These are phyloP conservation scores for Cryptococcus sp. DNA, from an alignment of 1,284 basidiomycete genomes.

Conservation along the genomic window DNA sequence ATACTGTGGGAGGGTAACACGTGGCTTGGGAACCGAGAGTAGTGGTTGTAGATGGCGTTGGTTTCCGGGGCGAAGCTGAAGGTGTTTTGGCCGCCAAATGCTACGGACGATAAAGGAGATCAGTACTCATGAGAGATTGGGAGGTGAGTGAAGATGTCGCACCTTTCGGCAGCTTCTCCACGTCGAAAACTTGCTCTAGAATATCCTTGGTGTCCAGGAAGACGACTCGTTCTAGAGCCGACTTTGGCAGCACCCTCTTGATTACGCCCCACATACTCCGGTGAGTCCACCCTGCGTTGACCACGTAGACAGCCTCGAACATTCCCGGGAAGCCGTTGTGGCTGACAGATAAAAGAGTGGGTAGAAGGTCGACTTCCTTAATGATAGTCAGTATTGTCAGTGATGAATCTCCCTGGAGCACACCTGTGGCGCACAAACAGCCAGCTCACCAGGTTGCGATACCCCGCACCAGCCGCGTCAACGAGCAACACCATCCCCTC, in stretches of 20 bases:
- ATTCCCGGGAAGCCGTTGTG: conserved; percentile 49
- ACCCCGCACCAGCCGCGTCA: conserved; percentile 45
- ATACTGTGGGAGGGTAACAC: conserved; percentile 5
- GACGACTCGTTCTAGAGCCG: conserved; percentile 52
- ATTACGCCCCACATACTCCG: conserved; percentile 53
- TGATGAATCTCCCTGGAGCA: not conserved
- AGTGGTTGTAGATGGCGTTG: conserved; percentile 32
- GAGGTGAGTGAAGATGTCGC: conserved; percentile 3
- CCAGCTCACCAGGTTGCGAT: conserved; percentile 46
- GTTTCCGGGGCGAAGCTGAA: conserved; percentile 17
- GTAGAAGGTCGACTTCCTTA: conserved; percentile 49
- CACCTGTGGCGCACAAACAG: too few relatives aligned
- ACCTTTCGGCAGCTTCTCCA: conserved; percentile 35
- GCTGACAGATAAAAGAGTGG: conserved; percentile 41
- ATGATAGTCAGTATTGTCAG: not conserved
- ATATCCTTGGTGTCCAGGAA: conserved; percentile 42
- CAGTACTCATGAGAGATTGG: not conserved
- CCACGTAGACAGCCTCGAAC: conserved; percentile 49
- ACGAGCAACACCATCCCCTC: conserved; percentile 43
- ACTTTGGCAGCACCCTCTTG: conserved; percentile 51
- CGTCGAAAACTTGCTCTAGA: conserved; percentile 34
- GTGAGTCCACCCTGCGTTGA: conserved; percentile 55
- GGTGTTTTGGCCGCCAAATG: conserved; percentile 29
- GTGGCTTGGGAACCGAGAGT: conserved; percentile 19
- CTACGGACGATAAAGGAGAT: conserved; percentile 15